phyloP scores from a whole-genome alignment of 2,329 filamentous ascomycete species.

The Teratosphaeria gauchensis region DNA sequence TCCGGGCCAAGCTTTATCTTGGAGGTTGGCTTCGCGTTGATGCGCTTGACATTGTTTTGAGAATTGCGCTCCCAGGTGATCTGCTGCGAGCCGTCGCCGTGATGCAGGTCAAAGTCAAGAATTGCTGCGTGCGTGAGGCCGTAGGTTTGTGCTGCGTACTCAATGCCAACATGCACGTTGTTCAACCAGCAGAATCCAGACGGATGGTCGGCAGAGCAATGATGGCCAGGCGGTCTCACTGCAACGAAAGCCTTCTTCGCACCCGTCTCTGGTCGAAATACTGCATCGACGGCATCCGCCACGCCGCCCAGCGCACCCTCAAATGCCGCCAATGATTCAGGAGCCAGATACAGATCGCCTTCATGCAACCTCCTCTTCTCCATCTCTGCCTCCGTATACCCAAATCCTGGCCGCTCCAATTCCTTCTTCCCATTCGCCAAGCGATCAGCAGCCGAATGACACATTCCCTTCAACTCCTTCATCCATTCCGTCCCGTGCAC shows the following conservation, averaged over 20 bases:
- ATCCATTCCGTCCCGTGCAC: conserved; percentile 92
- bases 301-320: conserved; percentile 88
- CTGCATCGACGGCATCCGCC: conserved; percentile 80
- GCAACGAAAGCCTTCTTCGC: conserved; percentile 68
- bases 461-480: conserved; percentile 80
- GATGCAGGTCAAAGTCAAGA: conserved; percentile 83
- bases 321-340: conserved; percentile 76
- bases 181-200: conserved; percentile 99
- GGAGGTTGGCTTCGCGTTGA: conserved; percentile 19
- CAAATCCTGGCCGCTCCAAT: conserved; percentile 45
- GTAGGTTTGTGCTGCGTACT: conserved; percentile 74
- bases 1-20: conserved; percentile 23
- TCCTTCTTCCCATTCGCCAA: conserved; percentile 71
- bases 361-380: conserved; percentile 62
- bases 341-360: conserved; percentile 82
- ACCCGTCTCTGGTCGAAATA: conserved; percentile 49
- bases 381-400: conserved; percentile 1
- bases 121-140: conserved; percentile 90
- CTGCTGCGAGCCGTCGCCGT: conserved; percentile 89
- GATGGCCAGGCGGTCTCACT: conserved; percentile 86
- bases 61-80: conserved; percentile 88
- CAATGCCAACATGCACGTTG: conserved; percentile 94
- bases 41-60: conserved; percentile 40
- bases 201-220: conserved; percentile 80
- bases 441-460: conserved; percentile 66